Conservation (phyloP, 352 stramenopile genomes). For the Pythium oligandrum region DNA sequence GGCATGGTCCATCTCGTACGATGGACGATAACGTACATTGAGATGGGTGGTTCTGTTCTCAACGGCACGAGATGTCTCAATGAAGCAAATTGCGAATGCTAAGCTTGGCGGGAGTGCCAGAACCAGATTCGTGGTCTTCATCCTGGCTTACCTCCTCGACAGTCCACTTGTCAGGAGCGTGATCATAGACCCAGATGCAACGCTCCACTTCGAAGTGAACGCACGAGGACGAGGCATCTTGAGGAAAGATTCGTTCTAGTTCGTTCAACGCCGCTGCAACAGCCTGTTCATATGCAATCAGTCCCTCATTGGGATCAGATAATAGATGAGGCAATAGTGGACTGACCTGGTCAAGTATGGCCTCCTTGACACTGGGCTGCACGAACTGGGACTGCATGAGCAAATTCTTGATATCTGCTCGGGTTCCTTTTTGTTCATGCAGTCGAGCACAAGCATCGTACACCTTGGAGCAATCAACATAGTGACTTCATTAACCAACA, state of each 20-base stretch:
- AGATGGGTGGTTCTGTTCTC: no score
- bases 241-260: neutral
- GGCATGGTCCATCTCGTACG: no score
- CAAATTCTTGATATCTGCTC: slow-evolving; percentile 4
- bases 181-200: neutral
- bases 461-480: neutral
- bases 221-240: neutral
- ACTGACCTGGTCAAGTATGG: slow-evolving; percentile 1
- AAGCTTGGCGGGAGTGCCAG: slow-evolving; percentile 1
- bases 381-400: slow-evolving; percentile 3
- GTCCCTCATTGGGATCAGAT: neutral
- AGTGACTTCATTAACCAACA: no score
- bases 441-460: slow-evolving; percentile 2
- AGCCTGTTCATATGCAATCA: neutral
- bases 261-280: neutral
- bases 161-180: neutral
- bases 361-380: neutral
- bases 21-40: no score
- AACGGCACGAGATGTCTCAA: no score
- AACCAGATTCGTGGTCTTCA: neutral
- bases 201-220: neutral
- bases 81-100: slow-evolving; percentile 1
- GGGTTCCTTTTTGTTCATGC: neutral
- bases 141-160: neutral
- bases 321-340: no score